Conservation (phyloP, 163 green algal genomes). For the Prototheca stagnorum region DNA sequence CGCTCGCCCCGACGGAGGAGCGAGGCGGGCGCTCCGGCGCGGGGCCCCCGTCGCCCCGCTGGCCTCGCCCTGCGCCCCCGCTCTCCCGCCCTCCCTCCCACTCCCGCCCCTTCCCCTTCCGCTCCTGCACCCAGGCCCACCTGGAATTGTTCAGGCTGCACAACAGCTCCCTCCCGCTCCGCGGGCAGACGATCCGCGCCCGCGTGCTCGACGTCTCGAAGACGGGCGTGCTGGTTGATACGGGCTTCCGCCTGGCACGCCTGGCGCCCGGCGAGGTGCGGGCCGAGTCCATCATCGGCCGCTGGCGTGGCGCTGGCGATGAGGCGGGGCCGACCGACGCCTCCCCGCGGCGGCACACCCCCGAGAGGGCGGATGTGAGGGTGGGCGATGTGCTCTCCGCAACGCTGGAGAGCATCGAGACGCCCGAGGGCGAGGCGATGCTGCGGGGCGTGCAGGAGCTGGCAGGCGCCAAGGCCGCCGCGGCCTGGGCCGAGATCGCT, state of each 20-base stretch:
- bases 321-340: conserved; percentile 13
- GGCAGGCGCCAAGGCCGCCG: conserved; percentile 2
- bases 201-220: conserved; percentile 15
- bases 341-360: no score
- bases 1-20: no score
- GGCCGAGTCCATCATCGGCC: conserved; percentile 12
- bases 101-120: no score
- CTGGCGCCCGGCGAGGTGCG: conserved; percentile 13
- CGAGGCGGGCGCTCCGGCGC: no score
- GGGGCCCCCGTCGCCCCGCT: no score
- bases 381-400: conserved; percentile 30
- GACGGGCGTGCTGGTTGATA: conserved; percentile 19
- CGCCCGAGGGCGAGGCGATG: conserved; percentile 29
- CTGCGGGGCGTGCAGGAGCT: conserved; percentile 18
- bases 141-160: conserved; percentile 24
- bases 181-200: conserved; percentile 21
- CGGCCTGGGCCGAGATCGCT: conserved; percentile 30
- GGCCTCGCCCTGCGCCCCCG: no score
- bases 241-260: conserved; percentile 9
- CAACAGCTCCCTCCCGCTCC: conserved; percentile 14
- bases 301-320: not conserved
- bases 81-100: no score
- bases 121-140: no score
- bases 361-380: conserved; percentile 3
- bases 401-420: conserved; percentile 25